These are phyloP conservation scores for Aspergillus transmontanensis DNA, from an alignment of 2,329 filamentous ascomycete genomes.

Conservation along the genomic window DNA sequence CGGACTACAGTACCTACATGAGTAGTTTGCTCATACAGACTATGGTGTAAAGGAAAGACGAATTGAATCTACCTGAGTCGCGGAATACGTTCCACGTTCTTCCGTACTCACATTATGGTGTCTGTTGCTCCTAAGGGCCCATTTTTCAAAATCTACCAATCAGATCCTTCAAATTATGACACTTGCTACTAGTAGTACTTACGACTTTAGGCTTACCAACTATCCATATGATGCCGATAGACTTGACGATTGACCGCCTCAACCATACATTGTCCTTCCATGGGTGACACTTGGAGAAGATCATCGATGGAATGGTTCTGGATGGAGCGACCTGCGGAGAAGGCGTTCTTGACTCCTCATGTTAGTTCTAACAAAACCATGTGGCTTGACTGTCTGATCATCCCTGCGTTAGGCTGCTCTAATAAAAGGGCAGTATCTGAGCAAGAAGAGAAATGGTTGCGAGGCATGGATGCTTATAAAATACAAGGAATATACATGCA, in stretches of 20 bases:
- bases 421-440: not conserved
- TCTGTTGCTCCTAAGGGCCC: not conserved
- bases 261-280: not conserved
- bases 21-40: not conserved
- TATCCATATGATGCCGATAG: not conserved
- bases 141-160: not conserved
- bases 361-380: not conserved
- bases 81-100: not conserved
- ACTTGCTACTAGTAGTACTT: not conserved
- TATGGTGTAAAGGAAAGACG: not conserved
- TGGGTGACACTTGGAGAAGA: conserved; percentile 6
- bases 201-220: not conserved
- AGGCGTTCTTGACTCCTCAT: not conserved
- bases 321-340: conserved; percentile 3
- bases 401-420: not conserved
- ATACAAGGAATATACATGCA: not conserved
- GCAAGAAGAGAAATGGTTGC: conserved; percentile 1
- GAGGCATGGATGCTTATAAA: not conserved
- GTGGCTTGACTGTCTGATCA: not conserved
- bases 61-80: not conserved
- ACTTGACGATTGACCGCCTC: not conserved
- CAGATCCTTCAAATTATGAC: not conserved
- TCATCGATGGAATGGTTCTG: conserved; percentile 2
- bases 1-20: not conserved
- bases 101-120: not conserved